Base-by-base conservation (phyloP, 2,329 filamentous ascomycete species). In the Microsporum canis region DNA sequence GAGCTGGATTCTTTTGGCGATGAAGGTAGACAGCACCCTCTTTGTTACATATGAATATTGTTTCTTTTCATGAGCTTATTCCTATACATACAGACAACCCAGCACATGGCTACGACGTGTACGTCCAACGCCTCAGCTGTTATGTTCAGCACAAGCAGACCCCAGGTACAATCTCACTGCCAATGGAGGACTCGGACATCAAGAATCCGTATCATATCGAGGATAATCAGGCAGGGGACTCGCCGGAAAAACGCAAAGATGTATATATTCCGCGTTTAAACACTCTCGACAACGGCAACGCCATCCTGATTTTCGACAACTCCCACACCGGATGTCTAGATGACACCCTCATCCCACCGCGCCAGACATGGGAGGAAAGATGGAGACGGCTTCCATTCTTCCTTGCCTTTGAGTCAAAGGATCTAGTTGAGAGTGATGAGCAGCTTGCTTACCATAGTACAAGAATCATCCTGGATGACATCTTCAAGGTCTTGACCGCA, bases 301-400 rank as follows among this genome's bases (percentile, higher is more conserved):
- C 78, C 0, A 77, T 82, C 60, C 79, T 82, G 60, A 70, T 82
- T 33, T 81, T 82, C 62, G 80, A 82, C 63, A 76, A 78, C 56
- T 78, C 78, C 0, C 75, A 79, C 33, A 77, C 77, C 1, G 72
- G 74, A 17, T 73, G 72, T 8, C 75, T 79, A 31, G 72, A 78
- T 41, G 77, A 82, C 64, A 82, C 79, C 0, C 64, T 82, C 7
- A 76, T 82, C 23, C 71, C 76, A 1, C 78, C 80, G 2, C 72
- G 79, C 12, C 74, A 78, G 51, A 76, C 80, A 61, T 75, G 78
- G 56, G 80, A 82, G 66, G 73, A 73, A n/a, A 72, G 76, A n/a
- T 82, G 80, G 80, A 74, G 79, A 6, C 71, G 80, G 3, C 68
- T 82, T 4, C 78, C 79, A 0, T 80, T 81, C 63, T 79, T 79